Percentiles rank a stretch among this genome's conserved stretches.
phyloP scores from a whole-genome alignment of 108 stramenopile genomes.

The Bacterosira constricta region DNA sequence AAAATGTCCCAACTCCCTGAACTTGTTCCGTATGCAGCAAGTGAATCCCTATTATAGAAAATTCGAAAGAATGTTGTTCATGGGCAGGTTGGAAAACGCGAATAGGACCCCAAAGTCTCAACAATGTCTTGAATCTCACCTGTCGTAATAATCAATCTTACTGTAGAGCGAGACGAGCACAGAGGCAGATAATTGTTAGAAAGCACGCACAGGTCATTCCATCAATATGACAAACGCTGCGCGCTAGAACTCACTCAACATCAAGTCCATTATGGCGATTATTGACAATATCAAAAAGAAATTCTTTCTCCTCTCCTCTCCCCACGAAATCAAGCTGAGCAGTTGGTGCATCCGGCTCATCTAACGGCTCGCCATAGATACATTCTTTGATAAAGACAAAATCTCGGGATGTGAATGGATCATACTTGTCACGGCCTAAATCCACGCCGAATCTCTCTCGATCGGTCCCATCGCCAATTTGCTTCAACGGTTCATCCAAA shows the following conservation, averaged over 20 bases:
- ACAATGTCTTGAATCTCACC: conserved; percentile 66
- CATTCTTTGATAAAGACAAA: conserved; percentile 89
- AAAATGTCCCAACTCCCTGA: conserved; percentile 40
- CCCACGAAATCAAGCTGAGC: conserved; percentile 51
- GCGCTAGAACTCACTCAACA: too few relatives aligned
- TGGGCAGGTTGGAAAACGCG: too few relatives aligned
- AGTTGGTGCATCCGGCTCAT: conserved; percentile 21
- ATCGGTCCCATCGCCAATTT: conserved; percentile 77
- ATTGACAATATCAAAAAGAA: conserved; percentile 92
- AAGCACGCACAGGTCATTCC: too few relatives aligned
- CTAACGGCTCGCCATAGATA: conserved; percentile 55
- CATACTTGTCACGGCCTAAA: conserved; percentile 27
- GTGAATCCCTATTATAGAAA: too few relatives aligned
- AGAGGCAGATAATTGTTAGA: too few relatives aligned
- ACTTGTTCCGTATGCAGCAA: conserved; percentile 44
- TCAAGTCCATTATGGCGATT: conserved; percentile 91
- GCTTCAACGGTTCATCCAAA: conserved; percentile 72
- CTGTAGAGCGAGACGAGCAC: too few relatives aligned
- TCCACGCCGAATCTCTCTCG: conserved; percentile 55
- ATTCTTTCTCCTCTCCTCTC: conserved; percentile 55
- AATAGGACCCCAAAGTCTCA: conserved; percentile 43
- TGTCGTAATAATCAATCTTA: conserved; percentile 92
- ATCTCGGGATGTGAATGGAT: conserved; percentile 77
- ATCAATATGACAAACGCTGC: too few relatives aligned
- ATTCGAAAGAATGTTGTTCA: too few relatives aligned